A percentile compares a stretch with the other conserved stretches of the same genome.
phyloP scores from a whole-genome alignment of 352 stramenopile species.

The Globisporangium mamillatum region DNA sequence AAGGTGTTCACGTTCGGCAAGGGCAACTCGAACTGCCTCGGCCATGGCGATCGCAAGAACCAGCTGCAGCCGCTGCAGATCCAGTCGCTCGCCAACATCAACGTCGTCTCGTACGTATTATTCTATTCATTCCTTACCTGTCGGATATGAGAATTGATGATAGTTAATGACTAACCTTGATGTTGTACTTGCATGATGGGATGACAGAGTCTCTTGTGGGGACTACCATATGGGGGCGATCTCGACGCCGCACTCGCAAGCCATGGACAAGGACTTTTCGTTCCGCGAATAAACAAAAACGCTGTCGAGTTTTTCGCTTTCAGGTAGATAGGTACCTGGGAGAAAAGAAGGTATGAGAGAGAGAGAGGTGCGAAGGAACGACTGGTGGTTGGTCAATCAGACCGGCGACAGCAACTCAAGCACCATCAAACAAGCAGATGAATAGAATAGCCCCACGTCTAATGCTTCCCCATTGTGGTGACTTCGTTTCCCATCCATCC shows the following conservation, averaged over 20 bases:
- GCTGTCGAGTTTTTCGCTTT: not conserved
- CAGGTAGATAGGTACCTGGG: not conserved
- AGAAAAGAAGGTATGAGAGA: no score
- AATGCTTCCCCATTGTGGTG: not conserved
- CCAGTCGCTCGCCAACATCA: conserved; percentile 47
- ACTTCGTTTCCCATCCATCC: not conserved
- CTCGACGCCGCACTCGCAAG: conserved; percentile 56
- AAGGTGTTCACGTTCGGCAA: conserved; percentile 89
- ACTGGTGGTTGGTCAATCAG: not conserved
- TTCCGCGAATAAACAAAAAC: conserved; percentile 49
- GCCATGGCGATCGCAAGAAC: conserved; percentile 87
- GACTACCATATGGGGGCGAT: conserved; percentile 88
- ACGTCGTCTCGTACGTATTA: conserved; percentile 59
- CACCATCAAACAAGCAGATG: conserved; percentile 4
- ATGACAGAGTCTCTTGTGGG: conserved; percentile 70
- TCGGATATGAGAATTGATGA: not conserved
- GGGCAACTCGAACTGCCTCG: conserved; percentile 83
- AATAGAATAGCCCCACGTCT: conserved; percentile 1
- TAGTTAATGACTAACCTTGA: not conserved
- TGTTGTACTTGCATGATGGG: not conserved
- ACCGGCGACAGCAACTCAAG: no score
- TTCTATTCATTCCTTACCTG: not conserved
- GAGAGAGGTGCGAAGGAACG: not conserved
- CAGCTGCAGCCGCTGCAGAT: conserved; percentile 86
- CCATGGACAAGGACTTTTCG: conserved; percentile 83